Evolutionary conservation across 2,329 filamentous ascomycete species (phyloP).

Genomic region (Aphanoascus verrucosus): DNA sequence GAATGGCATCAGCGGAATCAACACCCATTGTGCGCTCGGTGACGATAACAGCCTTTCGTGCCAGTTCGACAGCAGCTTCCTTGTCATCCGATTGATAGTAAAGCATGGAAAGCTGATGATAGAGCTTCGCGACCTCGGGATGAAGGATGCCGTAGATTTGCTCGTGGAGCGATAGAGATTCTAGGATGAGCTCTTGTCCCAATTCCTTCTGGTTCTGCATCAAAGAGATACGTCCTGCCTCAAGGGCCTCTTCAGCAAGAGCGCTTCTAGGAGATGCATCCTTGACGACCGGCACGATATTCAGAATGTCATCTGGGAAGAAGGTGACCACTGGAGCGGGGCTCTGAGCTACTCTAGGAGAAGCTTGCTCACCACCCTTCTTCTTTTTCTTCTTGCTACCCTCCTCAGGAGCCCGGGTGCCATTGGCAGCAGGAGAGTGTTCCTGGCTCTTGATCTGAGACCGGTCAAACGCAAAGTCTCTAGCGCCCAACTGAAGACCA

Average conservation of each 20-base stretch:
- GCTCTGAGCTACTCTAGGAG: constrained; percentile 36
- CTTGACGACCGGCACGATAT: constrained; percentile 89
- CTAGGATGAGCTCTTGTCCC: constrained; percentile 88
- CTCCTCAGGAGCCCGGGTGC: constrained; percentile 25
- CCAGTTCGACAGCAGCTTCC: constrained; percentile 85
- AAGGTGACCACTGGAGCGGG: constrained; percentile 53
- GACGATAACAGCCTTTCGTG: constrained; percentile 92
- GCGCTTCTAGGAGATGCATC: constrained; percentile 84
- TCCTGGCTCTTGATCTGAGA: constrained; percentile 28
- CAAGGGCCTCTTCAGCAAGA: constrained; percentile 87
- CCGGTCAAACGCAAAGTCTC: constrained; percentile 59
- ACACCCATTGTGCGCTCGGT: constrained; percentile 88
- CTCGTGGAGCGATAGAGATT: constrained; percentile 90
- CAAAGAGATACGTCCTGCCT: constrained; percentile 92
- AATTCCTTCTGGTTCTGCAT: constrained; percentile 91
- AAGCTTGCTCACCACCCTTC: constrained; percentile 42
- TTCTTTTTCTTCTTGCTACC: constrained; percentile 46
- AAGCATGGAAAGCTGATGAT: constrained; percentile 88
- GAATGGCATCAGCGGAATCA: constrained; percentile 84
- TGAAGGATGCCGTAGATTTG: constrained; percentile 98
- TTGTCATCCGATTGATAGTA: constrained; percentile 99
- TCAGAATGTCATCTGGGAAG: constrained; percentile 72
- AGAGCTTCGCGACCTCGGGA: constrained; percentile 88
- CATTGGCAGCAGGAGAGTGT: constrained; percentile 29
- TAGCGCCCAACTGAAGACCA: constrained; percentile 75